Conservation (phyloP, 1,139 yeast species). For the Pichia inconspicua region DNA sequence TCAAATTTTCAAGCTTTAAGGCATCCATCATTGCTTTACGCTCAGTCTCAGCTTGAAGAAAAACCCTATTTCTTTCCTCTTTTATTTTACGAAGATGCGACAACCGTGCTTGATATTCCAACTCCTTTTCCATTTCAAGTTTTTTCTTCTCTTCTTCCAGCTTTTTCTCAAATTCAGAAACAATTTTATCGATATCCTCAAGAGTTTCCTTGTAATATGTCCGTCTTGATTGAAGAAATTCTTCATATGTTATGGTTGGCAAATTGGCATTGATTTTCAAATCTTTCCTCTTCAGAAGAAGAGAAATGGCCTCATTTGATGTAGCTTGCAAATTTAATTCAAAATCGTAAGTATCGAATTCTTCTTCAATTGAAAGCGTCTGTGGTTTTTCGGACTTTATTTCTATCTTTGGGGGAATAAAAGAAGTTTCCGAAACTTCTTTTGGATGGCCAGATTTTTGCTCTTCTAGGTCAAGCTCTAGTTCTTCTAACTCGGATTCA, state of each 20-base stretch:
- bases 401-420: not conserved
- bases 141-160: not conserved
- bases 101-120: not conserved
- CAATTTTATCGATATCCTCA: slow-evolving; percentile 3
- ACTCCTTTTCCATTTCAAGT: not conserved
- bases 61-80: slow-evolving; percentile 3
- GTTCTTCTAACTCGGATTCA: slow-evolving; percentile 4
- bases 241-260: slow-evolving; percentile 1
- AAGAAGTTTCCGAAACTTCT: not conserved
- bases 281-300: not conserved
- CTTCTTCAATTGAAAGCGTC: slow-evolving; percentile 6
- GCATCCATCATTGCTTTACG: not conserved
- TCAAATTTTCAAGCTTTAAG: slow-evolving; percentile 2
- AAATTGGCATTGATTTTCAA: not conserved
- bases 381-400: not conserved
- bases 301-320: slow-evolving; percentile 1
- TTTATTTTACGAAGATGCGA: not conserved
- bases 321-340: not conserved
- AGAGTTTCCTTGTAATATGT: not conserved
- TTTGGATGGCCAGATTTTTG: not conserved
- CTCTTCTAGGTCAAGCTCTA: not conserved
- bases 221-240: slow-evolving; percentile 2
- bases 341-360: not conserved
- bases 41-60: slow-evolving; percentile 4
- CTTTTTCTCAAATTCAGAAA: slow-evolving; percentile 3